Evolutionary conservation across 2,329 filamentous ascomycete species (phyloP).

Genomic region (Ambrosiella xylebori): DNA sequence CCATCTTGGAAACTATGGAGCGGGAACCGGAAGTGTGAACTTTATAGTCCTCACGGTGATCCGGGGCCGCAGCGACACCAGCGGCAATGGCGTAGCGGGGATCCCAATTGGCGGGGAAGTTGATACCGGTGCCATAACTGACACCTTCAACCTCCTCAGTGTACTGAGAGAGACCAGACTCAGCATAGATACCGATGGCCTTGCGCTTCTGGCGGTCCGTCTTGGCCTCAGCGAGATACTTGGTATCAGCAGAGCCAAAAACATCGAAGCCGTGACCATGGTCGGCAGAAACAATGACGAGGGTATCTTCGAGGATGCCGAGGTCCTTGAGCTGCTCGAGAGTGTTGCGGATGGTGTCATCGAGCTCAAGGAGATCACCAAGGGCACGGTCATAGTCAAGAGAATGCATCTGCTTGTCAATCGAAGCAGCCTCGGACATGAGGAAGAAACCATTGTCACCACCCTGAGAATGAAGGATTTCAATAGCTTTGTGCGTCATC

Average conservation of each 20-base stretch:
- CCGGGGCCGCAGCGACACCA: slow-evolving; percentile 54
- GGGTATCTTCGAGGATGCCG: slow-evolving; percentile 53
- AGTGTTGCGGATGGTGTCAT: slow-evolving; percentile 65
- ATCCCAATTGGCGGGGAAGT: slow-evolving; percentile 74
- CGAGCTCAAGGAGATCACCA: slow-evolving; percentile 68
- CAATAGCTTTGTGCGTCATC: slow-evolving; percentile 76
- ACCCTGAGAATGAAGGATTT: slow-evolving; percentile 52
- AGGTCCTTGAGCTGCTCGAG: slow-evolving; percentile 50
- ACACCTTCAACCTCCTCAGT: slow-evolving; percentile 38
- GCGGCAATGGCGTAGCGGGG: slow-evolving; percentile 66
- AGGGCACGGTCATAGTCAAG: slow-evolving; percentile 76
- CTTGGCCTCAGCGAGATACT: slow-evolving; percentile 50
- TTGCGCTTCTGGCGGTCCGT: slow-evolving; percentile 56
- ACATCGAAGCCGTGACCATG: slow-evolving; percentile 85
- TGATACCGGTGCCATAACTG: slow-evolving; percentile 53
- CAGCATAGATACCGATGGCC: slow-evolving; percentile 56
- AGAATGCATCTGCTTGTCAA: slow-evolving; percentile 80
- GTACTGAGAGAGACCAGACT: slow-evolving; percentile 64
- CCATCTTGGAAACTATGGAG: slow-evolving; percentile 36
- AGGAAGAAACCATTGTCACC: slow-evolving; percentile 65
- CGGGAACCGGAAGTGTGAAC: slow-evolving; percentile 52
- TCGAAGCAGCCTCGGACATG: slow-evolving; percentile 71
- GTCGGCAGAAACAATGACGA: slow-evolving; percentile 69
- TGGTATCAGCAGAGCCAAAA: slow-evolving; percentile 64
- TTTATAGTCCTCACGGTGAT: slow-evolving; percentile 59